Evolutionary conservation across 176 grass and related monocot species (phyloP), one percentile per base, ranked within the genome.

Genomic region (Hordeum marinum): DNA sequence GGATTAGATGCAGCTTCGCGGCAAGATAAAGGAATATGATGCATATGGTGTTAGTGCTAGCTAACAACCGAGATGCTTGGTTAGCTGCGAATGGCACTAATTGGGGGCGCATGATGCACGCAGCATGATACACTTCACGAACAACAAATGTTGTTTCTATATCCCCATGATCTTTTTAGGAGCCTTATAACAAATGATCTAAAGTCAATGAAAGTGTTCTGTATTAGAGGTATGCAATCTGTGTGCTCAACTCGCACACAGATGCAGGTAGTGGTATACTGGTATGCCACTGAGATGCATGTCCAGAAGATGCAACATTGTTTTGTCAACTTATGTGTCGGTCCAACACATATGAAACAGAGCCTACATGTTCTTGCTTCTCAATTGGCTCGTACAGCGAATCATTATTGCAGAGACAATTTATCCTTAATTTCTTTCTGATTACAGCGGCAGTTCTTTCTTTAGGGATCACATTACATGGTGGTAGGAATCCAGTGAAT

Each of bases 61-160:
- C 73, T 77, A 40, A 54, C 72, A 50, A 74, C 43, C 43, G 23
- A 61, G 57, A 79, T 65, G n/a, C 27, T 21, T 64, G 20, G 41
- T 72, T 78, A 37, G 83, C 58, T 75, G 87, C 50, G 76, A 23
- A 78, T 86, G 87, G 13, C 82, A 58, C 55, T 79, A 57, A 73
- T 7, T 52, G 60, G 66, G 54, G 32, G 14, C 72, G 65, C 55
- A 82, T 78, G 74, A 80, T 74, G 58, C 57, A 45, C 21, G 13
- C 79, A 73, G 31, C 72, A 46, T 78, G 72, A 82, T 68, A 40
- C 41, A 17, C 13, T 54, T 84, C 32, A 63, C 8, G 54, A 77
- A 20, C 62, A 55, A 76, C 40, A 70, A 21, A 50, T 34, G 61
- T 9, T 15, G 34, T 45, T 39, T 68, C 18, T 21, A 39, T 26